Percentiles rank a stretch among this genome's conserved stretches.
These are phyloP conservation scores for Orobanche coerulescens DNA, from an alignment of 257 asterid genomes.

Conservation along the genomic window DNA sequence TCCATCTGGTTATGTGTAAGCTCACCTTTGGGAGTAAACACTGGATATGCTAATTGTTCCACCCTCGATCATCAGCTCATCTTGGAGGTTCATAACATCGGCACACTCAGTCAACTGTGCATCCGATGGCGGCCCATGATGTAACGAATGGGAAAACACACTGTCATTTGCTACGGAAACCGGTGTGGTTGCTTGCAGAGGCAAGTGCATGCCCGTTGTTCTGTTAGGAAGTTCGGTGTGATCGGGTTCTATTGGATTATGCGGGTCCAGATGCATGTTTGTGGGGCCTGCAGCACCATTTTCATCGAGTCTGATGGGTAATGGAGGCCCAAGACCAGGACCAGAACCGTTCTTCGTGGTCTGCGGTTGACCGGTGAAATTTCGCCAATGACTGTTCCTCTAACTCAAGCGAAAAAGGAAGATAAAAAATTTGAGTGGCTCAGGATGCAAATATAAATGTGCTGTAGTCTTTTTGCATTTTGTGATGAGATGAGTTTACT, in stretches of 20 bases:
- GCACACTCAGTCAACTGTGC: slow-evolving; percentile 45
- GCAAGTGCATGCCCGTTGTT: slow-evolving; percentile 37
- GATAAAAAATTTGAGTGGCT: neutral
- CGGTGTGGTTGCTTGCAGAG: slow-evolving; percentile 36
- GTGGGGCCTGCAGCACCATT: slow-evolving; percentile 36
- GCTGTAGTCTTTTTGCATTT: neutral
- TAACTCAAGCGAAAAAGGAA: slow-evolving; percentile 24
- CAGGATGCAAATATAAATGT: slow-evolving; percentile 10
- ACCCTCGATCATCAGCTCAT: slow-evolving; percentile 65
- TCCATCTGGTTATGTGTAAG: slow-evolving; percentile 10
- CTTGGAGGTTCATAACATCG: slow-evolving; percentile 42
- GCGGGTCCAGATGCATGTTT: slow-evolving; percentile 40
- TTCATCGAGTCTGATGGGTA: slow-evolving; percentile 56
- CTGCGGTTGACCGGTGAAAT: slow-evolving; percentile 47
- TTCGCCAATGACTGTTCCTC: slow-evolving; percentile 95
- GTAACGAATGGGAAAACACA: slow-evolving; percentile 42
- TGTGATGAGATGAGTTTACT: neutral
- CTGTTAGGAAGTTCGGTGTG: slow-evolving; percentile 43
- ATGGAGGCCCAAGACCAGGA: slow-evolving; percentile 35
- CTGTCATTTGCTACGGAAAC: slow-evolving; percentile 35
- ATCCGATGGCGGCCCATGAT: slow-evolving; percentile 46
- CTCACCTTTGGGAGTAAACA: slow-evolving; percentile 81
- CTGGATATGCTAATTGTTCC: slow-evolving; percentile 90
- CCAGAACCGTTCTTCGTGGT: slow-evolving; percentile 43
- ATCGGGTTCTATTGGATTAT: slow-evolving; percentile 46